Evolutionary conservation across 495 filamentous ascomycete genomes (phyloP).

Genomic region (Trichocladium uniseriatum): DNA sequence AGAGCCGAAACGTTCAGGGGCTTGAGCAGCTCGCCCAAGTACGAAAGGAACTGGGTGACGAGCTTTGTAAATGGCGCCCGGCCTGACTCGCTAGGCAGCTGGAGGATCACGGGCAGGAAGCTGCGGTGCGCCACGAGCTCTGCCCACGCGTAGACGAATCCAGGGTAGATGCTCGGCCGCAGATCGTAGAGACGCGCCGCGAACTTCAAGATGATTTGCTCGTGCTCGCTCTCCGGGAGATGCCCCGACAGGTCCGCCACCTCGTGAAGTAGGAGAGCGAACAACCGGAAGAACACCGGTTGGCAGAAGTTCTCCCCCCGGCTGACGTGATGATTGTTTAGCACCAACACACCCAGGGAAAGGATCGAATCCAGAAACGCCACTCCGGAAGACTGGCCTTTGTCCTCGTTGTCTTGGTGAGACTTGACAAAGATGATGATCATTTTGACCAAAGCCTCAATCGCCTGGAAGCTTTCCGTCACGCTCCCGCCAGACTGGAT

Average conservation of each 20-base stretch:
- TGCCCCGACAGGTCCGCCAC: conserved; percentile 27
- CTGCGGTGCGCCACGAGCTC: conserved; percentile 71
- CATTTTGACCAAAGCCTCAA: conserved; percentile 84
- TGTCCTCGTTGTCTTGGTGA: conserved; percentile 46
- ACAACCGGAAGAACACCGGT: conserved; percentile 84
- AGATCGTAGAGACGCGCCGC: conserved; percentile 66
- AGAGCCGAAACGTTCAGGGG: conserved; percentile 55
- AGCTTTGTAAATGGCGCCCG: conserved; percentile 70
- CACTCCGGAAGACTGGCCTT: conserved; percentile 39
- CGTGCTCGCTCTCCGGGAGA: conserved; percentile 45
- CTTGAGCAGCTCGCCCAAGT: conserved; percentile 74
- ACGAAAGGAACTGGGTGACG: conserved; percentile 62
- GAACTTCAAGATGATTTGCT: conserved; percentile 62
- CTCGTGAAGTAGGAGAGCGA: conserved; percentile 74
- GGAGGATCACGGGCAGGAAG: conserved; percentile 74
- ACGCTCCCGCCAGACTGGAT: conserved; percentile 49
- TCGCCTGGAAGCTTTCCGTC: conserved; percentile 63
- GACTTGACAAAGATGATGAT: conserved; percentile 63
- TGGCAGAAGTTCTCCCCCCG: conserved; percentile 75
- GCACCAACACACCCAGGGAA: conserved; percentile 63
- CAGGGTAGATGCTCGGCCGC: conserved; percentile 64
- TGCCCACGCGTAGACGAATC: conserved; percentile 80
- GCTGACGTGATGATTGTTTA: conserved; percentile 77
- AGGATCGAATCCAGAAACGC: conserved; percentile 66
- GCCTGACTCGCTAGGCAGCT: conserved; percentile 56